Evolutionary conservation across 1,284 basidiomycete genomes (phyloP).

Genomic region (Ceratobasidium sp.): DNA sequence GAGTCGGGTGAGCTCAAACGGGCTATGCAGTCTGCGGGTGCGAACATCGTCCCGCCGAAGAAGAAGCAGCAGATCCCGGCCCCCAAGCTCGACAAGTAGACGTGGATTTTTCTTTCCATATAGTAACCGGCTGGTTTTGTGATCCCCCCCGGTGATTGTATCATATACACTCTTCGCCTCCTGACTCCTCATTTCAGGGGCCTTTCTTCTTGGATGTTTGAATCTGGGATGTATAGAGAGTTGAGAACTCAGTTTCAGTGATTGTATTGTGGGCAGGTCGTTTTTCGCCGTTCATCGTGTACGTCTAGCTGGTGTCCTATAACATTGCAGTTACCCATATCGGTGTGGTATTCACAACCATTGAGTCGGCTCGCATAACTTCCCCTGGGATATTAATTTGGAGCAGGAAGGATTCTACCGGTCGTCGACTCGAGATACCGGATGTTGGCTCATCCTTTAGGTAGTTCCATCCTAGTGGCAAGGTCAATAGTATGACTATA

Average conservation of each 20-base stretch:
- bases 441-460: too few relatives aligned
- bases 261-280: not conserved
- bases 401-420: too few relatives aligned
- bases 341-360: not conserved
- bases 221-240: too few relatives aligned
- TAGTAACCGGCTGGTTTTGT: not conserved
- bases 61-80: conserved; percentile 54
- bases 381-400: not conserved
- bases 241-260: not conserved
- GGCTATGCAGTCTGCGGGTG: conserved; percentile 64
- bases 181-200: not conserved
- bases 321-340: not conserved
- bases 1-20: conserved; percentile 61
- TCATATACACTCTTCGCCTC: not conserved
- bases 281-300: not conserved
- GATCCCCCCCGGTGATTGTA: not conserved
- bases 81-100: conserved; percentile 32
- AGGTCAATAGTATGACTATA: too few relatives aligned
- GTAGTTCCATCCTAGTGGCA: too few relatives aligned
- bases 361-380: not conserved
- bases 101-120: not conserved
- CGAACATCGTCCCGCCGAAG: conserved; percentile 60
- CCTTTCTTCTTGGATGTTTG: conserved; percentile 9
- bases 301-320: not conserved
- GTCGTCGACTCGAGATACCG: too few relatives aligned